These are phyloP conservation scores for Boletellus ananiceps DNA, from an alignment of 768 basidiomycete species.

Conservation along the genomic window DNA sequence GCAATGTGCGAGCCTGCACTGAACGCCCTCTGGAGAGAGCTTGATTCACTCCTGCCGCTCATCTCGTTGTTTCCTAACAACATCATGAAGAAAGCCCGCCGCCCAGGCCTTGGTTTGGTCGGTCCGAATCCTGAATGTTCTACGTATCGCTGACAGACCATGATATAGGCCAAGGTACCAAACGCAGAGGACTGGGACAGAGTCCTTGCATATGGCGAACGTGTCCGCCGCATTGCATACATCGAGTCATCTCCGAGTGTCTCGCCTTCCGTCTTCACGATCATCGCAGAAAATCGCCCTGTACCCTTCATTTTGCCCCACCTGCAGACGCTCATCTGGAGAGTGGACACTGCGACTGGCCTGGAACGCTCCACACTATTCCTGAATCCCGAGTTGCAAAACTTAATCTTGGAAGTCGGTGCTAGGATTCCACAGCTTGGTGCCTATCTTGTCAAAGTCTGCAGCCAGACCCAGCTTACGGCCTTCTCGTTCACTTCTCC, in stretches of 20 bases:
- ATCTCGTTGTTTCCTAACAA: conserved; percentile 66
- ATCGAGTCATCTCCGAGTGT: conserved; percentile 63
- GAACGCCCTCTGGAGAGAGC: conserved; percentile 69
- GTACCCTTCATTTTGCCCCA: conserved; percentile 62
- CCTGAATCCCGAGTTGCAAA: conserved; percentile 58
- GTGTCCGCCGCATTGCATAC: conserved; percentile 65
- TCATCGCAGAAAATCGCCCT: conserved; percentile 62
- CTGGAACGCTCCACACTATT: conserved; percentile 63
- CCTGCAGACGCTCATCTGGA: conserved; percentile 68
- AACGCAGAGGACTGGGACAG: conserved; percentile 64
- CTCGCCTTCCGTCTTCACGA: conserved; percentile 59
- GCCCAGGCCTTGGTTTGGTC: conserved; percentile 75
- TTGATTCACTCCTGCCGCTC: conserved; percentile 70
- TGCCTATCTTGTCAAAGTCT: conserved; percentile 60
- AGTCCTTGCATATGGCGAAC: conserved; percentile 61
- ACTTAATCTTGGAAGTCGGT: conserved; percentile 57
- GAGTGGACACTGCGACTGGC: conserved; percentile 59
- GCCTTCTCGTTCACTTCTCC: conserved; percentile 68
- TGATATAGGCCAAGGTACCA: conserved; percentile 52
- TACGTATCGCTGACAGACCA: conserved; percentile 5
- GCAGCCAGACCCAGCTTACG: conserved; percentile 57
- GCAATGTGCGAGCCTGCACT: conserved; percentile 71
- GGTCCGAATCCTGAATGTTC: conserved; percentile 25
- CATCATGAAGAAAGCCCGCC: conserved; percentile 63
- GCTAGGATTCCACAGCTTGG: conserved; percentile 54